Conservation (phyloP, 805 yeast species). For the Kuraishia borneana region DNA sequence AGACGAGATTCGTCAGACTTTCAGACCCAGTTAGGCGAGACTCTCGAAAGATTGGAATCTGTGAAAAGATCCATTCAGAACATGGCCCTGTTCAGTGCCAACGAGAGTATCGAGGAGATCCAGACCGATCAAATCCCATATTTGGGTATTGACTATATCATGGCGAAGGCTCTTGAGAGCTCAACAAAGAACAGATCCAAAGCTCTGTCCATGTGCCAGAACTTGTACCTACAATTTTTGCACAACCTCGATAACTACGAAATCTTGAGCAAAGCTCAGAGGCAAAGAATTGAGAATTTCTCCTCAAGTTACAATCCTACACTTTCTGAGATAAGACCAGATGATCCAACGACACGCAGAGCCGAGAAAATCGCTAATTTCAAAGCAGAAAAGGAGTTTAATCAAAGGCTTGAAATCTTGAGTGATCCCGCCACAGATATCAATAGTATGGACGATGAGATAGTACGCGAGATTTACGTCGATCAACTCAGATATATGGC, state of each 20-base stretch:
- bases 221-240: constrained; percentile 32
- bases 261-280: constrained; percentile 25
- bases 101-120: constrained; percentile 64
- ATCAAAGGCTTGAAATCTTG: constrained; percentile 28
- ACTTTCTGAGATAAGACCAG: constrained; percentile 21
- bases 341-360: constrained; percentile 37
- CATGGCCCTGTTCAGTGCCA: constrained; percentile 55
- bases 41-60: constrained; percentile 30
- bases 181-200: constrained; percentile 13
- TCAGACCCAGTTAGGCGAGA: constrained; percentile 23
- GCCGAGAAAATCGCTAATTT: constrained; percentile 64
- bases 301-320: constrained; percentile 28
- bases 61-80: constrained; percentile 30
- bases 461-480: constrained; percentile 39
- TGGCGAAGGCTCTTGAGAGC: constrained; percentile 31
- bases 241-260: constrained; percentile 32
- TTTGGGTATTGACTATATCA: constrained; percentile 44
- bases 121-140: constrained; percentile 52
- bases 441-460: constrained; percentile 50
- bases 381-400: constrained; percentile 47
- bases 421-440: constrained; percentile 19
- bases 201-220: constrained; percentile 29
- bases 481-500: constrained; percentile 44
- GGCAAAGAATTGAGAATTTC: constrained; percentile 26
- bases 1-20: constrained; percentile 13